Evolutionary conservation across 768 basidiomycete genomes (phyloP).

Genomic region (Termitomyces sp.): DNA sequence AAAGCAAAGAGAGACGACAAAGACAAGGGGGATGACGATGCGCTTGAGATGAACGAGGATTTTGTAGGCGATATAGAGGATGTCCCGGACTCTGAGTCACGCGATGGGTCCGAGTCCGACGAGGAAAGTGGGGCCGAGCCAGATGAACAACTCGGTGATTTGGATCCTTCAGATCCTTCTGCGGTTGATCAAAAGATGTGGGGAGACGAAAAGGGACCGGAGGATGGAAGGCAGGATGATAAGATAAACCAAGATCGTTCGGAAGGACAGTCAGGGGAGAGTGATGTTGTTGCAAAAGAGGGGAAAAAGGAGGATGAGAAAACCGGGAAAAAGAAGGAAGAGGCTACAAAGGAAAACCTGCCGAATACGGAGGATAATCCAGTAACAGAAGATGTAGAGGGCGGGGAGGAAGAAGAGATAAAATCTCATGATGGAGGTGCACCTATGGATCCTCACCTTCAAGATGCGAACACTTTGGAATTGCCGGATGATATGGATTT

Average conservation of each 20-base stretch:
- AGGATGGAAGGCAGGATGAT: conserved; percentile 46
- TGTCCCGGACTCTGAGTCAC: conserved; percentile 58
- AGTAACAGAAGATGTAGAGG: conserved; percentile 22
- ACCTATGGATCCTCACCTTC: conserved; percentile 70
- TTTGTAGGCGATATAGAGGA: conserved; percentile 86
- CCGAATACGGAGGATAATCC: conserved; percentile 15
- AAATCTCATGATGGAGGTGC: conserved; percentile 48
- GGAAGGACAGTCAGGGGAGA: conserved; percentile 36
- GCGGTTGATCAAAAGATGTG: conserved; percentile 96
- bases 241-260: conserved; percentile 60
- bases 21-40: conserved; percentile 62
- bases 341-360: conserved; percentile 16
- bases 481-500: conserved; percentile 85
- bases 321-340: conserved; percentile 21
- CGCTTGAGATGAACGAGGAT: conserved; percentile 89
- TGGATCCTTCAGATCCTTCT: conserved; percentile 78
- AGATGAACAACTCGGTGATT: conserved; percentile 79
- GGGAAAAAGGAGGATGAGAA: conserved; percentile 36
- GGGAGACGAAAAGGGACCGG: conserved; percentile 73
- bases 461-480: conserved; percentile 75
- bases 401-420: conserved; percentile 33
- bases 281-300: conserved; percentile 82
- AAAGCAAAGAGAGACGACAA: conserved; percentile 39
- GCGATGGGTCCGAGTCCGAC: conserved; percentile 45
- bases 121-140: conserved; percentile 54